These are phyloP conservation scores for Stellera chamaejasme DNA, from an alignment of 345 rosid genomes.

Conservation along the genomic window DNA sequence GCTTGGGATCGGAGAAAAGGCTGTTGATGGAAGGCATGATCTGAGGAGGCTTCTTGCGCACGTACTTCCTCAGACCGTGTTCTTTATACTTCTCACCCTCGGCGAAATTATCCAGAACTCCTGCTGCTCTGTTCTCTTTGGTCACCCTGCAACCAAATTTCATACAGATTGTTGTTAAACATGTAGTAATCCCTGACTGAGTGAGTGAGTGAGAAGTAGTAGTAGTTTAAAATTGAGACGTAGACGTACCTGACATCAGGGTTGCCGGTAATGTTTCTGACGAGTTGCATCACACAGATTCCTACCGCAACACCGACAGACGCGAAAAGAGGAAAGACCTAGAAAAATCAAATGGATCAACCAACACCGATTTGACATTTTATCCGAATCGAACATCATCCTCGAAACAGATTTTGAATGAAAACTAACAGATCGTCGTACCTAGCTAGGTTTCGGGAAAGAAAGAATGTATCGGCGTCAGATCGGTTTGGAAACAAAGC, in stretches of 20 bases:
- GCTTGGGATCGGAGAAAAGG: too few species aligned
- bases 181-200: not conserved
- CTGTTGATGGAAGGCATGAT: too few species aligned
- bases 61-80: slow-evolving; percentile 13
- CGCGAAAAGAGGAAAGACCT: slow-evolving; percentile 58
- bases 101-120: slow-evolving; percentile 41
- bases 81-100: slow-evolving; percentile 56
- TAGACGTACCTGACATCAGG: slow-evolving; percentile 49
- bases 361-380: too few species aligned
- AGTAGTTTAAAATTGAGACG: not conserved
- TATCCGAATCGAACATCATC: too few species aligned
- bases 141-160: slow-evolving; percentile 23
- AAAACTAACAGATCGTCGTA: too few species aligned
- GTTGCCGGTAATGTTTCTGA: slow-evolving; percentile 41
- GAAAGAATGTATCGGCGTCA: too few species aligned
- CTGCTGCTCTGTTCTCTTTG: slow-evolving; percentile 48
- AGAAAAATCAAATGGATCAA: not conserved
- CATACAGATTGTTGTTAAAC: not conserved
- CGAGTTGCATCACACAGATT: slow-evolving; percentile 46
- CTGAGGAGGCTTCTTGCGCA: too few species aligned
- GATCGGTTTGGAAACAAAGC: not conserved
- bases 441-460: too few species aligned
- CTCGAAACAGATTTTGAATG: too few species aligned
- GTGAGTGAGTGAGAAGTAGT: too few species aligned
- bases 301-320: slow-evolving; percentile 49